Evolutionary conservation across 345 rosid species (phyloP), one percentile per base, ranked within the genome.

Genomic region (Bruguiera gymnorhiza): DNA sequence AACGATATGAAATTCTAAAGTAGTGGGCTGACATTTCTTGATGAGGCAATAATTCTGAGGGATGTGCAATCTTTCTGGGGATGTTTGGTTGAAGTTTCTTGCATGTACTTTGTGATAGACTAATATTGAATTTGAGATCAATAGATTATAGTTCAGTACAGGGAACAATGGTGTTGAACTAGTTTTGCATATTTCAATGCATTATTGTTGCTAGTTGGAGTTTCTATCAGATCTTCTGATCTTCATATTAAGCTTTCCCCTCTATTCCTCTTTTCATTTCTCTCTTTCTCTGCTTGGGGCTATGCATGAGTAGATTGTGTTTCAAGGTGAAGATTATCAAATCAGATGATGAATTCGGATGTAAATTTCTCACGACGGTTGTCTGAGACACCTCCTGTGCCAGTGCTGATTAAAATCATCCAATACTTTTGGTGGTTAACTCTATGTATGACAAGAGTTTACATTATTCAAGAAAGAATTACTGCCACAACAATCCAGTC

Each of bases 301-400:
- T 36, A 43, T 63, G 50, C 43, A 29, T 46, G n/a, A 43, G 19
- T 23, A 16, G 15, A 24, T 9, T 43, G 16, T 8, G 2, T 34
- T 34, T 34, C 37, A 34, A 34, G 37, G 10, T 16, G 4, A 24
- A 6, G 4, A 23, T 24, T 5, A n/a, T 36, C 30, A 71, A 63
- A 71, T 57, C 75, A 39, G 60, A 57, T 57, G 69, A 39, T 63
- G 75, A 71, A 55, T 11, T 64, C 43, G 75, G 69, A 46, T 64
- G 36, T 32, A 50, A 54, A 63, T 53, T 71, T 63, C 57, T 53
- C 68, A 63, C 56, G 68, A 63, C 43, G 63, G 74, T 71, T 63
- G 6, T 63, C 46, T 63, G 74, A 63, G 74, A 39, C 69, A 37
- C 63, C 1, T 62, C 10, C 10, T 39, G 63, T 55, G 62, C 56